phyloP scores from a whole-genome alignment of 257 asterid species.

The Coffea eugenioides region DNA sequence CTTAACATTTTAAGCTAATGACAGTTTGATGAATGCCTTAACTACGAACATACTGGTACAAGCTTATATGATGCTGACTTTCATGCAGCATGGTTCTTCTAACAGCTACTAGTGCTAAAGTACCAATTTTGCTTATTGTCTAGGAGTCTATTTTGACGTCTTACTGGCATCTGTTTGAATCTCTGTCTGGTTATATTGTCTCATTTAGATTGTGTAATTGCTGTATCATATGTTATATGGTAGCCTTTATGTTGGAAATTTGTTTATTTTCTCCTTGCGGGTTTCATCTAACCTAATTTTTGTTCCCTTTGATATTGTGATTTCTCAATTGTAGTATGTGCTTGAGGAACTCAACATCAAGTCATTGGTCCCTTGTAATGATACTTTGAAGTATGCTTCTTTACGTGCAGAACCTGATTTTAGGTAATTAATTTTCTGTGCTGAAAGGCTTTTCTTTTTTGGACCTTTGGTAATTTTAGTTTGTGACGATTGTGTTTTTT shows the following conservation, averaged over 20 bases:
- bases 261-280: neutral
- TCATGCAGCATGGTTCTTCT: neutral
- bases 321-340: conserved; percentile 44
- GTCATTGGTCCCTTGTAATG: conserved; percentile 78
- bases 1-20: neutral
- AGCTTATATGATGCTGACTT: neutral
- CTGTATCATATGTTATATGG: neutral
- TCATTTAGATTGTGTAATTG: neutral
- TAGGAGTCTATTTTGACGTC: neutral
- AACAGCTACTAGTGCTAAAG: neutral
- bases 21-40: neutral
- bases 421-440: conserved; percentile 30
- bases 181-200: neutral
- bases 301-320: neutral
- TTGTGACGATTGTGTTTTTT: conserved; percentile 1
- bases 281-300: neutral
- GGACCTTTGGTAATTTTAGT: neutral
- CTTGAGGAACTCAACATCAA: conserved; percentile 92
- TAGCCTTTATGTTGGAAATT: neutral
- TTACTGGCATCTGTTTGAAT: neutral
- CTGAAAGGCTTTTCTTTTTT: neutral
- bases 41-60: neutral
- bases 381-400: conserved; percentile 74
- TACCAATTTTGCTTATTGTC: neutral
- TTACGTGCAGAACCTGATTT: conserved; percentile 98